Conservation (phyloP, 208 protist species). For the Leishmania guyanensis region DNA sequence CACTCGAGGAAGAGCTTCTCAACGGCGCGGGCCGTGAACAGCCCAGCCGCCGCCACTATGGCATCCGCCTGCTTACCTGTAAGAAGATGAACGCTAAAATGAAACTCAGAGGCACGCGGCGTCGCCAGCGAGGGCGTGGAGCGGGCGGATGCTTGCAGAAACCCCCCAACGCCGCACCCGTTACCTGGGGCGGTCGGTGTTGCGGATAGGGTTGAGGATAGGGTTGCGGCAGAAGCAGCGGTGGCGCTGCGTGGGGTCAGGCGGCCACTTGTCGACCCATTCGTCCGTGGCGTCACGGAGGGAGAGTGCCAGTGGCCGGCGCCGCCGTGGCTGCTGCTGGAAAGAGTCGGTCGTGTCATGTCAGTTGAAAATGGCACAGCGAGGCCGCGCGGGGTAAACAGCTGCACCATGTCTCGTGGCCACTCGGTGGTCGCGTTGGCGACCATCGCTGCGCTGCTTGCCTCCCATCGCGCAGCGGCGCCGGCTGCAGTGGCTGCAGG, state of each 20-base stretch:
- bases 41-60: constrained; percentile 43
- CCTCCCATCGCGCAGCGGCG: background rate
- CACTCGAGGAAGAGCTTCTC: constrained; percentile 36
- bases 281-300: constrained; percentile 26
- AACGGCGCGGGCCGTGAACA: constrained; percentile 19
- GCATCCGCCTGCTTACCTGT: constrained; percentile 60
- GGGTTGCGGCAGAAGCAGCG: background rate
- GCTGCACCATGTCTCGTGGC: constrained; percentile 46
- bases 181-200: background rate
- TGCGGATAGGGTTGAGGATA: background rate
- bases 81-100: constrained; percentile 75
- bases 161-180: background rate
- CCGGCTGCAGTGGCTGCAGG: background rate
- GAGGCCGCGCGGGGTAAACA: constrained; percentile 78
- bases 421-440: constrained; percentile 31
- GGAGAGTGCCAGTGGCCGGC: constrained; percentile 1
- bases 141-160: constrained; percentile 6
- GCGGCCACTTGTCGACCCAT: constrained; percentile 22
- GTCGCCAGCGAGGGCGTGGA: constrained; percentile 20
- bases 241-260: constrained; percentile 22
- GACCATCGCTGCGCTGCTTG: constrained; percentile 12
- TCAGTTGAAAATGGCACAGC: constrained; percentile 44
- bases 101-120: constrained; percentile 30
- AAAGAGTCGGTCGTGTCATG: constrained; percentile 30
- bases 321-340: constrained; percentile 1